These are phyloP conservation scores for Trichoderma gamsii DNA, from an alignment of 495 filamentous ascomycete species.

Conservation along the genomic window DNA sequence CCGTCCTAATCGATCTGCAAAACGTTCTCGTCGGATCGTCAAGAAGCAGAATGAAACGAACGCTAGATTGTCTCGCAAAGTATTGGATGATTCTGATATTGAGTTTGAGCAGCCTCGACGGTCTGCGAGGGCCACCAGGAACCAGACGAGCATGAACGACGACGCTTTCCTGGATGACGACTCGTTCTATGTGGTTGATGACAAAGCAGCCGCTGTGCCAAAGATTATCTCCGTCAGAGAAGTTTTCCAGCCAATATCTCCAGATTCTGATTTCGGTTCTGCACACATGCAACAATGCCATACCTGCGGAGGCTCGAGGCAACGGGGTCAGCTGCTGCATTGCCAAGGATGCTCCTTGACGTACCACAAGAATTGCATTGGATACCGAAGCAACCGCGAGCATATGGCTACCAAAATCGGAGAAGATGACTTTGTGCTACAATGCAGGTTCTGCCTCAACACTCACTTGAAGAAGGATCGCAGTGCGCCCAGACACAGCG, in stretches of 20 bases:
- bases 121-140: slow-evolving; percentile 44
- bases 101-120: slow-evolving; percentile 44
- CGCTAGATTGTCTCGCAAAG: neutral
- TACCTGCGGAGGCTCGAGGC: slow-evolving; percentile 56
- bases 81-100: slow-evolving; percentile 33
- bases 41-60: slow-evolving; percentile 15
- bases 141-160: slow-evolving; percentile 57
- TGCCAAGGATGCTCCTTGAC: slow-evolving; percentile 86
- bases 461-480: slow-evolving; percentile 58
- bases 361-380: slow-evolving; percentile 79
- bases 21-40: slow-evolving; percentile 13
- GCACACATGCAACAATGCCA: slow-evolving; percentile 68
- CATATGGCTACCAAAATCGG: slow-evolving; percentile 92
- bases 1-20: neutral
- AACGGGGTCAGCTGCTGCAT: slow-evolving; percentile 62
- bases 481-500: slow-evolving; percentile 59
- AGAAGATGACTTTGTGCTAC: slow-evolving; percentile 71
- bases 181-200: slow-evolving; percentile 52
- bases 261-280: slow-evolving; percentile 52
- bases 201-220: slow-evolving; percentile 36
- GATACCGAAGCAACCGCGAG: slow-evolving; percentile 62
- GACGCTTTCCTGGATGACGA: slow-evolving; percentile 46
- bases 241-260: slow-evolving; percentile 50
- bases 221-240: slow-evolving; percentile 63
- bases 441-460: slow-evolving; percentile 82